Percentiles rank a stretch among this genome's conserved stretches.
These are phyloP conservation scores for Ailanthus altissimus DNA, from an alignment of 345 rosid genomes.

Conservation along the genomic window DNA sequence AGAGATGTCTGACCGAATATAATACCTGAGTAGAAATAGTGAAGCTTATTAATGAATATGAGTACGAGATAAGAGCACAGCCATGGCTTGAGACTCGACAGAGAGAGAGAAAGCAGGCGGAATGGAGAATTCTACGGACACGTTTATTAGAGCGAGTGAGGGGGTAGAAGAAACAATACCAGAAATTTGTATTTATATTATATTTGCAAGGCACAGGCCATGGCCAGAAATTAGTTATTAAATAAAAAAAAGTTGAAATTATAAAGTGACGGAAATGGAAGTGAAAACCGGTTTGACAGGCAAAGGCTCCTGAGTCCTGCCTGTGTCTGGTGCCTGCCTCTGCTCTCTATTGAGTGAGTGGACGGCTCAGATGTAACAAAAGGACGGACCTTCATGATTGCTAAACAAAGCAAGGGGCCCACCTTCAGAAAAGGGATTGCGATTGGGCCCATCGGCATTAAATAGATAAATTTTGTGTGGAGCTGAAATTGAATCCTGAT, in stretches of 20 bases:
- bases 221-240: no score
- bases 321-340: no score
- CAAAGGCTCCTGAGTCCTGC: conserved; percentile 13
- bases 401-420: neutral
- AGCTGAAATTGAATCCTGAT: neutral
- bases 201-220: neutral
- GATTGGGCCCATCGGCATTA: no score
- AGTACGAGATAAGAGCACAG: no score
- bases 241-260: no score
- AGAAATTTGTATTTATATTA: neutral
- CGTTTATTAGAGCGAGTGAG: neutral
- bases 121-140: neutral
- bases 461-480: neutral
- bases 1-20: no score
- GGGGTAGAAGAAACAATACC: neutral
- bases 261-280: no score
- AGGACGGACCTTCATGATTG: neutral
- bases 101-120: neutral
- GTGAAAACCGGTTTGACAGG: neutral
- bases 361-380: neutral
- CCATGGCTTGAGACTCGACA: neutral
- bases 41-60: no score
- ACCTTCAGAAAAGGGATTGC: no score
- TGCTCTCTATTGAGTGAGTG: neutral
- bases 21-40: no score